phyloP scores from a whole-genome alignment of 306 rosid genomes.

The Trifolium subterraneum region DNA sequence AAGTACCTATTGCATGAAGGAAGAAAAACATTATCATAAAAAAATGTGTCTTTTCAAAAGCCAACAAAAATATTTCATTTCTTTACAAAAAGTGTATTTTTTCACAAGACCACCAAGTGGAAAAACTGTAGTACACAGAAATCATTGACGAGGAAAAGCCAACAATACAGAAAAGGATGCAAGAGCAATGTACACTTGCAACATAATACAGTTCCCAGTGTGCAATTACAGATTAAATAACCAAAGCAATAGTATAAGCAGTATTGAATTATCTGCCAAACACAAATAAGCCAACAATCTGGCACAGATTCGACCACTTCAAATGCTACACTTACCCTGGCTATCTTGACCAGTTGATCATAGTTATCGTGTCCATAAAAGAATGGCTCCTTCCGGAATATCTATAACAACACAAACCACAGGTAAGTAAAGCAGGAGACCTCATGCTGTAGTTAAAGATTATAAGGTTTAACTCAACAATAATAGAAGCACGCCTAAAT shows the following conservation, averaged over 20 bases:
- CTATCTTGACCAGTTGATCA: constrained; percentile 93
- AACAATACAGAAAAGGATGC: neutral
- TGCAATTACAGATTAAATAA: neutral
- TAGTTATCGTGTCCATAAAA: constrained; percentile 93
- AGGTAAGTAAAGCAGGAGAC: constrained; percentile 51
- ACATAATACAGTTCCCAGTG: neutral
- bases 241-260: constrained; percentile 17
- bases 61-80: neutral
- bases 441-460: neutral
- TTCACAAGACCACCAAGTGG: constrained; percentile 13
- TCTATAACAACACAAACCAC: constrained; percentile 59
- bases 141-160: constrained; percentile 7
- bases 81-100: neutral
- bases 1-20: constrained; percentile 63
- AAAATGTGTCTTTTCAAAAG: constrained; percentile 23
- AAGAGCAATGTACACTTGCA: neutral
- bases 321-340: constrained; percentile 60
- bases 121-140: constrained; percentile 16
- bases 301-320: constrained; percentile 21
- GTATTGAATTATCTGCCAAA: constrained; percentile 25
- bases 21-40: constrained; percentile 34
- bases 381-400: constrained; percentile 97
- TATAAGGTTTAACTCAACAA: too few relatives aligned
- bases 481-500: too few relatives aligned
- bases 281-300: constrained; percentile 11